Evolutionary conservation across 352 stramenopile species (phyloP).

Genomic region (Elongisporangium senticosum): DNA sequence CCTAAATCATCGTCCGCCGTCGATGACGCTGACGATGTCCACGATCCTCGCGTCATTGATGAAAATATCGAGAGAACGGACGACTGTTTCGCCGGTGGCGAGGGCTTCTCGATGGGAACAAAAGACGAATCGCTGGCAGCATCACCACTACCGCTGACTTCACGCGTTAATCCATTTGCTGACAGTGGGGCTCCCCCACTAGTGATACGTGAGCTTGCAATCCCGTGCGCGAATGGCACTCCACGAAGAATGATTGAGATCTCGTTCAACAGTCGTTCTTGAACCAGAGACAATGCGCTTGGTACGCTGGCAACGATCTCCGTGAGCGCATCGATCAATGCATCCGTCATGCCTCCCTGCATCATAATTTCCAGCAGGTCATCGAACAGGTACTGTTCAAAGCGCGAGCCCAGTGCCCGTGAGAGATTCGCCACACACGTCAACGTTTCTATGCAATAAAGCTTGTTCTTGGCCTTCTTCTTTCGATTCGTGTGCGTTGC

Average conservation of each 20-base stretch:
- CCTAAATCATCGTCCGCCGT: constrained; percentile 25
- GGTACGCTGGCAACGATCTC: constrained; percentile 89
- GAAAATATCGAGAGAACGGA: constrained; percentile 65
- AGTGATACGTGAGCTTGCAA: not conserved
- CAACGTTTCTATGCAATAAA: constrained; percentile 81
- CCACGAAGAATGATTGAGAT: constrained; percentile 93
- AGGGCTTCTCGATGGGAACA: constrained; percentile 14
- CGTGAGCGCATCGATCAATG: constrained; percentile 91
- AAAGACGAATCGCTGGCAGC: not conserved
- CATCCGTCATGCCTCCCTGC: constrained; percentile 88
- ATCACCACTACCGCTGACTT: constrained; percentile 1
- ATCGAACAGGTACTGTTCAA: constrained; percentile 68
- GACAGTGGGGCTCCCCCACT: not conserved
- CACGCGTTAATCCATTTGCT: not conserved
- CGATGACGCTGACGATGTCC: constrained; percentile 13
- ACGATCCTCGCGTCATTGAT: constrained; percentile 63
- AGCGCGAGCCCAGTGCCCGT: constrained; percentile 48
- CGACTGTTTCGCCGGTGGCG: constrained; percentile 32
- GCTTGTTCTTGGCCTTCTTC: constrained; percentile 61
- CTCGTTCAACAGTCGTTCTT: constrained; percentile 94
- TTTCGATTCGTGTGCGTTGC: constrained; percentile 34
- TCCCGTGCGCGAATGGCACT: constrained; percentile 49
- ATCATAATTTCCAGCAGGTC: constrained; percentile 83
- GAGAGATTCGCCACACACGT: constrained; percentile 75
- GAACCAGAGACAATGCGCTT: constrained; percentile 84